Evolutionary conservation across 495 filamentous ascomycete genomes (phyloP), one percentile per base, ranked within the genome.

Genomic region (Entonaema liquescens): DNA sequence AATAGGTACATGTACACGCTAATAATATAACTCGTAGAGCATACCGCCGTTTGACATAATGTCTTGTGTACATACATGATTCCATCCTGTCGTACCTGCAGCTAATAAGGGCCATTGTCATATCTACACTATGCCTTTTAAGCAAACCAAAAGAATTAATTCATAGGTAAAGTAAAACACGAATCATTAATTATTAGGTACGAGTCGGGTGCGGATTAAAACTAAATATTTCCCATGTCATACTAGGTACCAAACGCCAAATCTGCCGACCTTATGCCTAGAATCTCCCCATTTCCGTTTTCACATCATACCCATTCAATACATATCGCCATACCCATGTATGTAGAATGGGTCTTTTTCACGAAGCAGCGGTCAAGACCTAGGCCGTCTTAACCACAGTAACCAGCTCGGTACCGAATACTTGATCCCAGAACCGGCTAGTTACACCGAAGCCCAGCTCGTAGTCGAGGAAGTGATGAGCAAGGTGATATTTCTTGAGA

Each of bases 381-480:
- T 83, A 92, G 70, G 87, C 82, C 29, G 84, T 80, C 84, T 92
- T 92, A 26, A 79, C 76, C 33, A 77, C 82, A 57, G 85, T 83
- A 1, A 82, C 75, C 25, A 99, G 81, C 81, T 95, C 91, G 17
- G 96, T 99, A 54, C 92, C 91, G 75, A 99, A 99, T 1, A 98
- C 81, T 9, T 79, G 81, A 77, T 99, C 96, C 96, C 96, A 99
- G 86, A 99, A 96, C 40, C 90, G 88, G 82, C 92, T 97, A n/a
- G 95, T 98, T 28, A 99, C 95, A 23, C 96, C 96, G 68, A 98
- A 99, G n/a, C 96, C 96, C 66, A 96, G 93, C 79, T 98, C 91
- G 77, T 91, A 98, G 75, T 99, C 96, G 26, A 93, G 90, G 77
- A 96, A 99, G 82, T 99, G 96, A 78, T 99, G 96, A 75, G 92